Percentiles rank a stretch among this genome's conserved stretches.
phyloP scores from a whole-genome alignment of 2,329 filamentous ascomycete genomes.

The Aspergillus hiratsukae region DNA sequence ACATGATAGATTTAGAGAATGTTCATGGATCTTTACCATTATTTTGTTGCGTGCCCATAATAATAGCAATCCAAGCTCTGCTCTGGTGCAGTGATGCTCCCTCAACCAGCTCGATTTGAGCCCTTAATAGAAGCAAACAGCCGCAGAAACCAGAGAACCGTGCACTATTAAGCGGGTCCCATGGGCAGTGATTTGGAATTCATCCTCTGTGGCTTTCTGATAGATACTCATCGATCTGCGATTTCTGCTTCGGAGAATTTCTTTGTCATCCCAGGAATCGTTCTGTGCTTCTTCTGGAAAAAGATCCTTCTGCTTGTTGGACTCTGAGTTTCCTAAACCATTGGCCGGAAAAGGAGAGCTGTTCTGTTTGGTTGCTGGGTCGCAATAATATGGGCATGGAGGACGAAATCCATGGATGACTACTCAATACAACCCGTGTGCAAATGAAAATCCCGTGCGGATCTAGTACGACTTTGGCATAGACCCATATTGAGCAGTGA shows the following conservation, averaged over 20 bases:
- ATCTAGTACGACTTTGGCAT: neutral
- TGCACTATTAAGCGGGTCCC: neutral
- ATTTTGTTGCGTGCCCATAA: neutral
- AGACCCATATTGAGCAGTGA: neutral
- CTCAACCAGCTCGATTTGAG: neutral
- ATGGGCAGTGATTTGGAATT: neutral
- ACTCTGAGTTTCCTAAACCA: neutral
- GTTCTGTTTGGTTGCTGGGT: neutral
- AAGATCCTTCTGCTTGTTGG: neutral
- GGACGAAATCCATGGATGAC: too few species aligned
- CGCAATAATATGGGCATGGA: neutral
- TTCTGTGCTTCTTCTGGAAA: neutral
- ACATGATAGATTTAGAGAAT: neutral
- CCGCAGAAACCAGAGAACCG: neutral
- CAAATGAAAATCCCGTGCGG: neutral
- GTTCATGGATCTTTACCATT: neutral
- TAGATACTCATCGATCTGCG: neutral
- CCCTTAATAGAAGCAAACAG: neutral
- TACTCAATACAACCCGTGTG: neutral
- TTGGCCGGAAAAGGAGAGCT: neutral
- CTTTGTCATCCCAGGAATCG: neutral
- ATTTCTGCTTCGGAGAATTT: neutral
- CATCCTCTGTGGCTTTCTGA: neutral
- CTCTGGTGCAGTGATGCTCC: neutral
- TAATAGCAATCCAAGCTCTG: too few species aligned